phyloP scores from a whole-genome alignment of 768 basidiomycete species.

The Mrakia frigida region DNA sequence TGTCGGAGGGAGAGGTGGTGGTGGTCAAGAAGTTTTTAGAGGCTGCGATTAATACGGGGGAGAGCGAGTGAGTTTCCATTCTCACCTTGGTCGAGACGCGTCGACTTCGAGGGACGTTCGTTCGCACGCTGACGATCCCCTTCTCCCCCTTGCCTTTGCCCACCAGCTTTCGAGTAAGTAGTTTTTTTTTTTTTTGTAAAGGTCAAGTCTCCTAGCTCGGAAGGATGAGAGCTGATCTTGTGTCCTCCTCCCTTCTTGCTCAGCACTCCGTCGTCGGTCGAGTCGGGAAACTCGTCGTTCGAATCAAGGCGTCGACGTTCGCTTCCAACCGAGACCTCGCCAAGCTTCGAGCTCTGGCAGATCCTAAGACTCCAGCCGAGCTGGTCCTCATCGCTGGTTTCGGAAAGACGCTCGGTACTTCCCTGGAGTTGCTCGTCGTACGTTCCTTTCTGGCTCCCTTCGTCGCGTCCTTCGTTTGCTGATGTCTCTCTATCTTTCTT shows the following conservation, averaged over 20 bases:
- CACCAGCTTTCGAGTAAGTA: slow-evolving; percentile 4
- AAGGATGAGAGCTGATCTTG: too few species aligned
- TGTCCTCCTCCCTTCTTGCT: background rate
- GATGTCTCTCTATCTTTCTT: background rate
- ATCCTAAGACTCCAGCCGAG: slow-evolving; percentile 9
- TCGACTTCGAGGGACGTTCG: background rate
- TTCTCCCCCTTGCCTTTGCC: background rate
- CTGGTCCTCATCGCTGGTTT: background rate
- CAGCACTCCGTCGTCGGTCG: slow-evolving; percentile 13
- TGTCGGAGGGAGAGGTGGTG: slow-evolving; percentile 10
- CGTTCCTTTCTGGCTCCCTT: background rate
- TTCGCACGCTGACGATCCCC: background rate
- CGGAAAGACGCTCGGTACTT: background rate
- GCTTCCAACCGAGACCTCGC: slow-evolving; percentile 17
- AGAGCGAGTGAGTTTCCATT: slow-evolving; percentile 21
- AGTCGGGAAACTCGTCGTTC: slow-evolving; percentile 4
- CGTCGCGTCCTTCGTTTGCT: background rate
- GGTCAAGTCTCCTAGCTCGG: too few species aligned
- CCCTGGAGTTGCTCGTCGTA: slow-evolving; percentile 15
- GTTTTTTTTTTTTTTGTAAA: too few species aligned
- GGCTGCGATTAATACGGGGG: slow-evolving; percentile 17
- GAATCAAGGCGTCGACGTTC: slow-evolving; percentile 20
- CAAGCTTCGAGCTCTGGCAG: background rate
- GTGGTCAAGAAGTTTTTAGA: slow-evolving; percentile 21
- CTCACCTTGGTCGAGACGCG: too few species aligned